Evolutionary conservation across 2,329 filamentous ascomycete genomes (phyloP).

Genomic region (Microdochium paspali): DNA sequence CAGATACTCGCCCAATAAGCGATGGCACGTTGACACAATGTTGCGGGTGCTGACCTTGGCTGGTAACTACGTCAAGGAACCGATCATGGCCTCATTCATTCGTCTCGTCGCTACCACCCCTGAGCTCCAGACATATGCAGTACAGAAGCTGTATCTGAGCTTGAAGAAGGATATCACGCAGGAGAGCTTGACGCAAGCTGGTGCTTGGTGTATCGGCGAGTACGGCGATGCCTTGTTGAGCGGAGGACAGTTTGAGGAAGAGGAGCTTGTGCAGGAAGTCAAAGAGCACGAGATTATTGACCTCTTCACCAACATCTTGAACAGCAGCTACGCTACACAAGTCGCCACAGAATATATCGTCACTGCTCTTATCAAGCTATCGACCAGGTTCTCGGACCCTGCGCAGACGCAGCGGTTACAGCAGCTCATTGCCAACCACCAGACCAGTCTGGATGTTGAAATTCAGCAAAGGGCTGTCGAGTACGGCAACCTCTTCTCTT

Average conservation of each 20-base stretch:
- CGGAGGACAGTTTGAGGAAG: conserved; percentile 88
- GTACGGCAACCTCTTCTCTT: conserved; percentile 88
- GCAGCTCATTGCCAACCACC: conserved; percentile 65
- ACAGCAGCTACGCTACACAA: conserved; percentile 89
- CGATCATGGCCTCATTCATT: conserved; percentile 93
- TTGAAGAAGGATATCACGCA: conserved; percentile 96
- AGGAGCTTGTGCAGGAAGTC: conserved; percentile 73
- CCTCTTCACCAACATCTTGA: conserved; percentile 83
- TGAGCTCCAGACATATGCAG: conserved; percentile 91
- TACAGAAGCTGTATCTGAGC: conserved; percentile 85
- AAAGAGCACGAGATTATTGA: conserved; percentile 87
- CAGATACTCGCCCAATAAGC: conserved; percentile 89
- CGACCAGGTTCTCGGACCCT: conserved; percentile 73
- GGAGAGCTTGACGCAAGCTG: conserved; percentile 86
- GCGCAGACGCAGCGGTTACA: conserved; percentile 82
- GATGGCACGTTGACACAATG: conserved; percentile 99
- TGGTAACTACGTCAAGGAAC: conserved; percentile 95
- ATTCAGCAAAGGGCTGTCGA: conserved; percentile 94
- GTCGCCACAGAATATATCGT: conserved; percentile 92
- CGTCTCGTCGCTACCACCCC: conserved; percentile 90
- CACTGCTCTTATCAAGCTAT: conserved; percentile 90
- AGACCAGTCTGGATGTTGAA: conserved; percentile 86
- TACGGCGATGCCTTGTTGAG: conserved; percentile 85
- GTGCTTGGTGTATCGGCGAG: conserved; percentile 96
- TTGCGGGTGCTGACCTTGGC: conserved; percentile 85